These are phyloP conservation scores for Yamadazyma aaseri DNA, from an alignment of 1,139 yeast species.

Conservation along the genomic window DNA sequence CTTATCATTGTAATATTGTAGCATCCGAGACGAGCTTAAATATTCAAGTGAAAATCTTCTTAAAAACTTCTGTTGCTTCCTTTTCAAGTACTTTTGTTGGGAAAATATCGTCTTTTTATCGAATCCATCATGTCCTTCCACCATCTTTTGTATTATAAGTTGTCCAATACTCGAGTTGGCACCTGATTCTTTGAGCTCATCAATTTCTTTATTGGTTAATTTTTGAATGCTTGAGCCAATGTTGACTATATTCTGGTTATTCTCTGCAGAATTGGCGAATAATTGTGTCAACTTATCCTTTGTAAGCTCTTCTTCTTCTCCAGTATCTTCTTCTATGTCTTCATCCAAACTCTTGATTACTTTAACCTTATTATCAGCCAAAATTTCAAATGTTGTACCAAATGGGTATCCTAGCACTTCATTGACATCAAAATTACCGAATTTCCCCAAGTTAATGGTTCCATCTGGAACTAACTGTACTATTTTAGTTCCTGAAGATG, in stretches of 20 bases:
- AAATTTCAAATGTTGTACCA: constrained; percentile 88
- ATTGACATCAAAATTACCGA: constrained; percentile 78
- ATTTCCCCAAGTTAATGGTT: constrained; percentile 76
- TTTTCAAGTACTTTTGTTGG: constrained; percentile 85
- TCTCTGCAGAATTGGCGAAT: constrained; percentile 50
- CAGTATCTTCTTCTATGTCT: constrained; percentile 23
- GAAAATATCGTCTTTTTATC: constrained; percentile 87
- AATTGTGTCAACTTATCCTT: constrained; percentile 40
- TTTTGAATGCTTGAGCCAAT: constrained; percentile 76
- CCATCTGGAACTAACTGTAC: constrained; percentile 62
- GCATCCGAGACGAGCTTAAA: constrained; percentile 71
- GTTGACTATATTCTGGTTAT: constrained; percentile 71
- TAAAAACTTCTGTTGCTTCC: constrained; percentile 89
- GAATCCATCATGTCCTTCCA: constrained; percentile 81
- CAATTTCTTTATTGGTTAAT: constrained; percentile 73
- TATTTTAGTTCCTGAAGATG: constrained; percentile 76
- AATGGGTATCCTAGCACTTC: constrained; percentile 77
- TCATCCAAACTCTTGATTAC: constrained; percentile 44
- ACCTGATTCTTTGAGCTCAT: constrained; percentile 67
- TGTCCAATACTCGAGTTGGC: constrained; percentile 69
- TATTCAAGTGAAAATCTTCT: constrained; percentile 82
- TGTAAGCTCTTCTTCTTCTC: constrained; percentile 28
- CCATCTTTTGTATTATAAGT: constrained; percentile 76
- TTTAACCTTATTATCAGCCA: constrained; percentile 52
- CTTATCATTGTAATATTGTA: constrained; percentile 70